phyloP scores from a whole-genome alignment of 192 early-diverging fungal species.

The Backusella westeae region DNA sequence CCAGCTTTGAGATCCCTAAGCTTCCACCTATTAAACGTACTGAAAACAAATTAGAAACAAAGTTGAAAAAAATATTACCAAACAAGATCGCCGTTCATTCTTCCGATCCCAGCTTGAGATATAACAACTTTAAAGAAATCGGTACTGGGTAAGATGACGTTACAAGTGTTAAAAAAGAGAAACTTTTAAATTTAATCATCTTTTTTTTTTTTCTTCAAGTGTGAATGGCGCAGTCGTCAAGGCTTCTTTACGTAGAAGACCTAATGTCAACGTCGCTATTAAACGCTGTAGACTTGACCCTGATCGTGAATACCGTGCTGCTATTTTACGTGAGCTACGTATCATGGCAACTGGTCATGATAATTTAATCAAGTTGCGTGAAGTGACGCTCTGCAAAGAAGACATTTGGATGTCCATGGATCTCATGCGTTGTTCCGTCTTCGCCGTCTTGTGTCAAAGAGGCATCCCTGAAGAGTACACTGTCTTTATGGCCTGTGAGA shows the following conservation, averaged over 20 bases:
- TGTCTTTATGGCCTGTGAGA: conserved; percentile 38
- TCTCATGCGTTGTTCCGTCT: conserved; percentile 41
- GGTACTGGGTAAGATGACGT: conserved; percentile 20
- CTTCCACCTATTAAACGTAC: conserved; percentile 28
- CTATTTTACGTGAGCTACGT: conserved; percentile 39
- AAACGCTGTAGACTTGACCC: conserved; percentile 39
- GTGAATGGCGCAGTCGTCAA: conserved; percentile 39
- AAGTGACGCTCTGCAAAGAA: conserved; percentile 32
- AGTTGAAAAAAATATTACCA: conserved; percentile 27
- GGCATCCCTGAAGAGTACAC: conserved; percentile 43
- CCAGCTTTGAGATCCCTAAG: conserved; percentile 25
- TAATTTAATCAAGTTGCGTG: conserved; percentile 38
- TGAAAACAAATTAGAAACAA: conserved; percentile 34
- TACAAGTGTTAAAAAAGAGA: conserved; percentile 1
- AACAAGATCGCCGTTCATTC: conserved; percentile 15
- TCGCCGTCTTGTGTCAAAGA: conserved; percentile 37
- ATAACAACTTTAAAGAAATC: conserved; percentile 33
- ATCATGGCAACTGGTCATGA: conserved; percentile 38
- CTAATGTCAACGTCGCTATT: conserved; percentile 34
- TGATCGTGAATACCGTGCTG: conserved; percentile 42
- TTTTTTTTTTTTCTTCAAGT: conserved; percentile 3
- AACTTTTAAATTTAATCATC: neutral
- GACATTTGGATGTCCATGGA: conserved; percentile 45
- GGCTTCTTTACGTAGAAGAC: conserved; percentile 27
- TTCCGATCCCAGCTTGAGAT: conserved; percentile 23